These are phyloP conservation scores for Dinochytrium kinnereticum DNA, from an alignment of 371 early-diverging fungal genomes.

Conservation along the genomic window DNA sequence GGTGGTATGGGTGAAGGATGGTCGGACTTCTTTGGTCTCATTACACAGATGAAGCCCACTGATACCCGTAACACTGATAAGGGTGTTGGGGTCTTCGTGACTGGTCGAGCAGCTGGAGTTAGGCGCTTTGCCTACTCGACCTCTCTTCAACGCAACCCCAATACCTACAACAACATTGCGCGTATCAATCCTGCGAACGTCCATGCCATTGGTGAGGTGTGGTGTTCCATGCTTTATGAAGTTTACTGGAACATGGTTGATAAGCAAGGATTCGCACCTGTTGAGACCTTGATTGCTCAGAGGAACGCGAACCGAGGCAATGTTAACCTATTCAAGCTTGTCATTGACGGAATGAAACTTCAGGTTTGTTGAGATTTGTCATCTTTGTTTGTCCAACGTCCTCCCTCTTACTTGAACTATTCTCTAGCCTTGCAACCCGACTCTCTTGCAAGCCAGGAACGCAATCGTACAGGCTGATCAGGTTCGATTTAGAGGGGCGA, in stretches of 20 bases:
- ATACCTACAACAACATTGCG: constrained; percentile 23
- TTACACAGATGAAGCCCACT: constrained; percentile 14
- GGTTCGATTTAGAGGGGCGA: constrained; percentile 72
- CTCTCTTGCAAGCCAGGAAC: constrained; percentile 86
- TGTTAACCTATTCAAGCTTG: constrained; percentile 34
- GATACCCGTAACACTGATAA: constrained; percentile 35
- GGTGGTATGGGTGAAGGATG: constrained; percentile 88
- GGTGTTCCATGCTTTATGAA: constrained; percentile 73
- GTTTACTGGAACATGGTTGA: constrained; percentile 83
- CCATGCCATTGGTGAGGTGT: constrained; percentile 49
- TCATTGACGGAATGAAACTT: constrained; percentile 57
- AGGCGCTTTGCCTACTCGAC: constrained; percentile 45
- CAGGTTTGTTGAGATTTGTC: constrained; percentile 68
- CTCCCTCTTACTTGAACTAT: constrained; percentile 47
- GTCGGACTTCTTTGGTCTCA: constrained; percentile 36
- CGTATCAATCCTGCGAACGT: constrained; percentile 21
- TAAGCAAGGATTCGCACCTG: constrained; percentile 58
- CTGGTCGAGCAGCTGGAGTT: constrained; percentile 46
- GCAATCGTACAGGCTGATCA: constrained; percentile 86
- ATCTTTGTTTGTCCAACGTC: neutral
- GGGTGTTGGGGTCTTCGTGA: constrained; percentile 33
- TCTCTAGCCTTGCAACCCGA: constrained; percentile 88
- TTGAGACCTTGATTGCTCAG: neutral
- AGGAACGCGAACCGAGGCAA: constrained; percentile 23
- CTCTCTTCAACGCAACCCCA: constrained; percentile 34